Conservation (phyloP, 805 yeast species). For the Wilhelminamyces savonicus region DNA sequence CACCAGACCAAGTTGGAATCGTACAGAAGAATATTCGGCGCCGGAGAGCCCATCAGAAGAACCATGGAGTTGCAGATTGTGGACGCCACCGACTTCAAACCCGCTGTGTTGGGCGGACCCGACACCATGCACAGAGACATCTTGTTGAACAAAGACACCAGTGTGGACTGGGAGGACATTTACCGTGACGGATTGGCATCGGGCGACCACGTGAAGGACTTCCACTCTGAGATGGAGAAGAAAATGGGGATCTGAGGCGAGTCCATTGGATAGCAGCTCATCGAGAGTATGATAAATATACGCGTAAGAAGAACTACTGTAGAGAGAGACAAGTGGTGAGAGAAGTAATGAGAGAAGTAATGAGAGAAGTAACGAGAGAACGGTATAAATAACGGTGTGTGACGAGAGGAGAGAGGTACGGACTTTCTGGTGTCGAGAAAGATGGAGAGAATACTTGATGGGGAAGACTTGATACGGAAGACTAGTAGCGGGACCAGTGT, state of each 20-base stretch:
- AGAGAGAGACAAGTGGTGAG: no score
- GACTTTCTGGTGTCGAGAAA: no score
- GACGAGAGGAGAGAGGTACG: no score
- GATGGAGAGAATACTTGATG: no score
- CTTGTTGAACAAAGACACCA: slow-evolving; percentile 66
- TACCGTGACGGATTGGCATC: slow-evolving; percentile 53
- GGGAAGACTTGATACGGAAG: no score
- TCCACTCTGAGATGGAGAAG: slow-evolving; percentile 72
- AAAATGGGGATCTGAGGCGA: slow-evolving; percentile 43
- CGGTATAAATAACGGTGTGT: no score
- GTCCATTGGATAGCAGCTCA: no score
- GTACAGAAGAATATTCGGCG: slow-evolving; percentile 79
- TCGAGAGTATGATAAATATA: no score
- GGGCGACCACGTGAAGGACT: slow-evolving; percentile 38
- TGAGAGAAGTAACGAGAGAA: no score
- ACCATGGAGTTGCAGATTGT: slow-evolving; percentile 83
- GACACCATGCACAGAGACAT: slow-evolving; percentile 68
- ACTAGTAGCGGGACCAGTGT: no score
- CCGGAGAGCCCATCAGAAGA: slow-evolving; percentile 89
- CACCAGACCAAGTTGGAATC: slow-evolving; percentile 65
- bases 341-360: no score
- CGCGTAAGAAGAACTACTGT: no score
- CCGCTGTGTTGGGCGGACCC: slow-evolving; percentile 53
- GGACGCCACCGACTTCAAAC: slow-evolving; percentile 62
- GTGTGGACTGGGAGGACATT: slow-evolving; percentile 91